A percentile compares a stretch with the other conserved stretches of the same genome.
Evolutionary conservation across 176 grass and related monocot species (phyloP).

Genomic region (Oryza coarctata): DNA sequence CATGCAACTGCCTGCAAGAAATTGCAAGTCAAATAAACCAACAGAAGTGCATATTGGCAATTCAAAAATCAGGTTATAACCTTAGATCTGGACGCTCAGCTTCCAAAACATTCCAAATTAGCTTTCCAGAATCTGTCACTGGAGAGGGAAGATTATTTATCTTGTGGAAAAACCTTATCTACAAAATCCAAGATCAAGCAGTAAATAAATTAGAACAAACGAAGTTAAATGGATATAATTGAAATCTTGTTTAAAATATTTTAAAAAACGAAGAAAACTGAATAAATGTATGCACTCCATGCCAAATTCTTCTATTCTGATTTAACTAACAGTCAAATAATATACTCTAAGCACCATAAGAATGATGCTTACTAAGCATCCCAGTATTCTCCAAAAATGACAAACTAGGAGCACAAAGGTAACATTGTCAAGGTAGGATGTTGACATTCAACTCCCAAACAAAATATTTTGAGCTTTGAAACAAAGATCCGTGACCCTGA

Average conservation of each 20-base stretch:
- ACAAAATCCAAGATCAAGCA: constrained; percentile 25
- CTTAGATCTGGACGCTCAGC: constrained; percentile 82
- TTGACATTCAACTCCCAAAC: background rate
- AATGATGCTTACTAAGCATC: constrained; percentile 1
- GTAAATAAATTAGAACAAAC: constrained; percentile 22
- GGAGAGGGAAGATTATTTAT: constrained; percentile 70
- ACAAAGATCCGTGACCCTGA: too few species aligned
- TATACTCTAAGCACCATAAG: constrained; percentile 16
- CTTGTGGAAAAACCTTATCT: constrained; percentile 94
- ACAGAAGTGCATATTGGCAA: constrained; percentile 5
- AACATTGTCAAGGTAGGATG: background rate
- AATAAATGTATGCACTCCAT: background rate
- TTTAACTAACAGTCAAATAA: background rate
- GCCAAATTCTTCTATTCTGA: background rate
- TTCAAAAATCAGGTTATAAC: constrained; percentile 41
- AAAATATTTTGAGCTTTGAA: background rate
- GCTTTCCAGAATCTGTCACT: constrained; percentile 78
- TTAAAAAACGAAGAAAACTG: background rate
- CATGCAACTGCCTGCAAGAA: constrained; percentile 77
- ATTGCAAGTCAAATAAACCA: constrained; percentile 23
- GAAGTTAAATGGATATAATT: background rate
- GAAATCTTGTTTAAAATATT: background rate
- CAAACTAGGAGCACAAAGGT: constrained; percentile 11
- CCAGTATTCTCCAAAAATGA: background rate
- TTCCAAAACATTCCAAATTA: constrained; percentile 86